Base-by-base conservation (phyloP, 75 land plant species). In the Sequoia sempervirens region DNA sequence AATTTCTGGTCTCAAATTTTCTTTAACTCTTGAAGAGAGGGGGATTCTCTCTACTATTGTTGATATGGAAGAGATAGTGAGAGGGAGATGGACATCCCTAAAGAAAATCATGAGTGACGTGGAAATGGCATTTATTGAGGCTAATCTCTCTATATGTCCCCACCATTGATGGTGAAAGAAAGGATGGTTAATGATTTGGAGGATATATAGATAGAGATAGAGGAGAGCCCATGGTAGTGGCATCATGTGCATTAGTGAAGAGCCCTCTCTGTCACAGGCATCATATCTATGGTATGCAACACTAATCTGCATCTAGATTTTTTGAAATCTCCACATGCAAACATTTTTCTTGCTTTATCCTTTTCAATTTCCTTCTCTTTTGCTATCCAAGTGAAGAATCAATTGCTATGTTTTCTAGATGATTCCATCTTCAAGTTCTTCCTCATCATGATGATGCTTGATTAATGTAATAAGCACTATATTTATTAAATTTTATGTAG, bases 71-170 rank as follows among this genome's bases (percentile, higher is more conserved):
- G 23, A 5, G 23, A 17, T 4, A 58, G 64, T 26, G 1, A 23
- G 5, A 4, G 23, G 73, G 32, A 69, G 73, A 69, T 30, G 34
- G 82, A 90, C 17, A 89, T 95, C 64, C 91, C 94, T 20, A 8
- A 88, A 13, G 96, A 94, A 86, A 85, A n/a, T 93, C 78, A 87
- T 96, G 30, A 92, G 88, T 87, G 94, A 92, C 14, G 96, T 91
- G 47, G 98, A 96, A 79, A 93, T 96, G 96, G 94, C 96, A 2
- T 79, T 90, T 11, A 88, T 96, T 32, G 98, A 96, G 80, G 87
- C 90, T 37, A 93, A 96, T 9, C 83, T 92, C 17, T 46, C 90
- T 70, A 2, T 41, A 20, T 40, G 73, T 32, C 79, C 30, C 17
- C 52, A 20, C 66, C 61, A 36, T 75, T 61, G 40, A 13, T 76